These are phyloP conservation scores for Entomortierella beljakovae DNA, from an alignment of 192 early-diverging fungal genomes.

Conservation along the genomic window DNA sequence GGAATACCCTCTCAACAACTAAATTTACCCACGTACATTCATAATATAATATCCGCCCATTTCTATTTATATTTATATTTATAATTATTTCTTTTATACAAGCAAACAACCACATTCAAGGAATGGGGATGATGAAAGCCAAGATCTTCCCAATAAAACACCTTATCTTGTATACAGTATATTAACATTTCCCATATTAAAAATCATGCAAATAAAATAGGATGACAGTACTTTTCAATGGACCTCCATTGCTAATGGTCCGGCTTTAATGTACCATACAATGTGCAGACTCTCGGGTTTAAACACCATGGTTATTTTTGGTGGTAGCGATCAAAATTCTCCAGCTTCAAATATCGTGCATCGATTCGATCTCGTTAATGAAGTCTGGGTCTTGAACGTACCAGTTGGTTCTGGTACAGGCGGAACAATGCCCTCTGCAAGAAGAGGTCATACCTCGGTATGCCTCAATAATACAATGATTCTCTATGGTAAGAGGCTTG, in stretches of 20 bases:
- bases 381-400: slow-evolving; percentile 65
- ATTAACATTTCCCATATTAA: too few relatives aligned
- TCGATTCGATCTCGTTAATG: slow-evolving; percentile 59
- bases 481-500: slow-evolving; percentile 65
- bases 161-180: too few relatives aligned
- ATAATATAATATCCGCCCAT: too few relatives aligned
- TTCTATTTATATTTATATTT: too few relatives aligned
- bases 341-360: slow-evolving; percentile 62
- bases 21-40: too few relatives aligned
- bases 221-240: slow-evolving; percentile 65
- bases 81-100: too few relatives aligned
- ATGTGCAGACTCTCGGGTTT: slow-evolving; percentile 66
- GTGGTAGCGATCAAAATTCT: slow-evolving; percentile 67
- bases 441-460: slow-evolving; percentile 73
- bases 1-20: too few relatives aligned
- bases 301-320: slow-evolving; percentile 71
- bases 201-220: slow-evolving; percentile 3
- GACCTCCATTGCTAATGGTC: slow-evolving; percentile 70
- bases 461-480: slow-evolving; percentile 76
- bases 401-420: slow-evolving; percentile 43
- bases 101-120: too few relatives aligned
- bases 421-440: slow-evolving; percentile 60
- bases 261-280: slow-evolving; percentile 62
- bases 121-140: too few relatives aligned
- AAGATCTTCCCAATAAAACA: too few relatives aligned